phyloP scores from a whole-genome alignment of 2,329 filamentous ascomycete species.

The Botryotinia calthae region DNA sequence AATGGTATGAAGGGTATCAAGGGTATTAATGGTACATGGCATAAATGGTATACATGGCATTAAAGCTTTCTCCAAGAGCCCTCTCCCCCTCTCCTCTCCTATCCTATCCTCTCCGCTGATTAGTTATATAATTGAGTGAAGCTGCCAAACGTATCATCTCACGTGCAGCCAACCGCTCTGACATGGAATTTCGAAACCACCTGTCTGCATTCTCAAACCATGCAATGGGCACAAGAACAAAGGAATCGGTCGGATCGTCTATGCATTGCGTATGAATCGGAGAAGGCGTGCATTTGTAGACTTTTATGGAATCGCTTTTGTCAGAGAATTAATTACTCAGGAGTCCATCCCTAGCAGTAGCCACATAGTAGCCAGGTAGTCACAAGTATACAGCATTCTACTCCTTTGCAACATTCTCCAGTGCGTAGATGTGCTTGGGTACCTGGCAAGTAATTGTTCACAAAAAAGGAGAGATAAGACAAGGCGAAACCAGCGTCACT shows the following conservation, averaged over 20 bases:
- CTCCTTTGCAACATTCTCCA: not conserved
- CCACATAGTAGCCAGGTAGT: too few relatives aligned
- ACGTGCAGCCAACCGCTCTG: not conserved
- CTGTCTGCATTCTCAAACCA: not conserved
- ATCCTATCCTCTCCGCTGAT: too few relatives aligned
- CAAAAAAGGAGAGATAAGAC: not conserved
- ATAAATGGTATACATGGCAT: too few relatives aligned
- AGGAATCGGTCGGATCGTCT: accelerated
- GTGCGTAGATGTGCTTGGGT: not conserved
- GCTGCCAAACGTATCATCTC: not conserved
- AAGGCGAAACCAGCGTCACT: not conserved
- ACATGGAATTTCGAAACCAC: not conserved
- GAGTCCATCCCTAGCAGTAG: not conserved
- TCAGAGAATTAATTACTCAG: not conserved
- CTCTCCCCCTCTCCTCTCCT: too few relatives aligned
- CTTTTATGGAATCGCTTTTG: not conserved
- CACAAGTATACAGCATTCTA: not conserved
- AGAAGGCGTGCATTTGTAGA: not conserved
- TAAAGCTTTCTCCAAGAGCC: not conserved
- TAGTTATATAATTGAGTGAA: not conserved
- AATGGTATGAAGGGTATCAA: too few relatives aligned
- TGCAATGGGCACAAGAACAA: not conserved
- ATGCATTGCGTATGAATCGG: not conserved
- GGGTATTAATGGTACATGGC: too few relatives aligned
- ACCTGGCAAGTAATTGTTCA: not conserved